Conservation (phyloP, 1,284 basidiomycete species). For the Inonotus hispidus region DNA sequence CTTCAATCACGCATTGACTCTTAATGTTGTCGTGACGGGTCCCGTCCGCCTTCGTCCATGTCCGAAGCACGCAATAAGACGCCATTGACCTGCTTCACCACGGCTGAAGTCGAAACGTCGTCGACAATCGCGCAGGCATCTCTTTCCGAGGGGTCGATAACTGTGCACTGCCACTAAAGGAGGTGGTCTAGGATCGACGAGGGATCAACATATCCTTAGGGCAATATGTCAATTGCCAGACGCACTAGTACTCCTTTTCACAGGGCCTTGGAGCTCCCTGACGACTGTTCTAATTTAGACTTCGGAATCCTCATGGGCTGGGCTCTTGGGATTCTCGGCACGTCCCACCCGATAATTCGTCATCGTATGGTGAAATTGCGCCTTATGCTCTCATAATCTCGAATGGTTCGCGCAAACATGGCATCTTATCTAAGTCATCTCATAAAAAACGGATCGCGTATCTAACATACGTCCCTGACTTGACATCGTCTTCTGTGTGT, state of each 20-base stretch:
- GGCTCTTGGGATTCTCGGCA: not conserved
- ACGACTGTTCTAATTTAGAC: no score
- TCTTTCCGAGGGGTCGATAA: not conserved
- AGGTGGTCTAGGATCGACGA: not conserved
- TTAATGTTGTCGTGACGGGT: not conserved
- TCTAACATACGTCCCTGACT: not conserved
- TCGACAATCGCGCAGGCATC: not conserved
- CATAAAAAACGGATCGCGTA: not conserved
- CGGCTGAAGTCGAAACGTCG: not conserved
- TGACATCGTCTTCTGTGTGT: not conserved
- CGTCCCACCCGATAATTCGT: not conserved
- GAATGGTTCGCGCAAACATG: not conserved
- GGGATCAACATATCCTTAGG: not conserved
- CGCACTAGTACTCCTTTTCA: no score
- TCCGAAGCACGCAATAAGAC: not conserved
- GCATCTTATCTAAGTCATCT: not conserved
- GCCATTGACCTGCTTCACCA: not conserved
- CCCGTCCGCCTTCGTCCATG: not conserved
- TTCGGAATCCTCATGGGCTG: not conserved
- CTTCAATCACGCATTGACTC: not conserved
- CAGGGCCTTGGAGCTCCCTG: no score
- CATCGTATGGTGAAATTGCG: not conserved
- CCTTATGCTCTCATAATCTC: slow-evolving; percentile 2
- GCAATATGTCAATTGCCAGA: no score
- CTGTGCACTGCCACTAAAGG: not conserved